A percentile compares a stretch with the other conserved stretches of the same genome.
These are phyloP conservation scores for Aureobasidium melanogenum DNA, from an alignment of 2,329 filamentous ascomycete genomes.

Conservation along the genomic window DNA sequence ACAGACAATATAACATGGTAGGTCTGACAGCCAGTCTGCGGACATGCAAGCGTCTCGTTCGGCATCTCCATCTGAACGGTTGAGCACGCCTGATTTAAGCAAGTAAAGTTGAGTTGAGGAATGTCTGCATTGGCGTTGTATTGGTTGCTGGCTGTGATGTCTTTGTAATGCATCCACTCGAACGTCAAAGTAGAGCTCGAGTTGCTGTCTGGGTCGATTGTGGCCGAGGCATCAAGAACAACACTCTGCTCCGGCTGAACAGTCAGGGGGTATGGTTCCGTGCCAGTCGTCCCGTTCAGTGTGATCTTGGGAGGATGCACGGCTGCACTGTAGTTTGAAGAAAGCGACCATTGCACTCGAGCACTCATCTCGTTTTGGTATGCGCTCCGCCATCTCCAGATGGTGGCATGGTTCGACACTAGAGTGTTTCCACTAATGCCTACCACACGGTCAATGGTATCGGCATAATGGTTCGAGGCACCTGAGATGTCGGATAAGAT, in stretches of 20 bases:
- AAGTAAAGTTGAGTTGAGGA: conserved; percentile 28
- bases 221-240: conserved; percentile 36
- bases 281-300: conserved; percentile 33
- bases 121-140: conserved; percentile 29
- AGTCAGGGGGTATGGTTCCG: conserved; percentile 31
- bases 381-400: conserved; percentile 46
- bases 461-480: conserved; percentile 28
- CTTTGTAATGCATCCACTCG: conserved; percentile 44
- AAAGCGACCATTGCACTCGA: conserved; percentile 39
- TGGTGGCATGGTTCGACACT: conserved; percentile 39
- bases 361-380: conserved; percentile 45
- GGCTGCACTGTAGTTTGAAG: conserved; percentile 25
- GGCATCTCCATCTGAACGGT: conserved; percentile 19
- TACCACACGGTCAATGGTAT: conserved; percentile 29
- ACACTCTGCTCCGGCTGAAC: conserved; percentile 33
- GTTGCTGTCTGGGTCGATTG: conserved; percentile 40
- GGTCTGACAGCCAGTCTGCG: conserved; percentile 33
- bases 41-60: conserved; percentile 23
- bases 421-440: conserved; percentile 27
- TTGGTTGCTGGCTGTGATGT: conserved; percentile 34
- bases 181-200: conserved; percentile 28
- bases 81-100: conserved; percentile 24
- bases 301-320: conserved; percentile 42
- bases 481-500: conserved; percentile 27
- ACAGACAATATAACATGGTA: conserved; percentile 45